Percentiles rank a stretch among this genome's conserved stretches.
Conservation (phyloP, 257 asterid species). For the Cinchona pubescens region DNA sequence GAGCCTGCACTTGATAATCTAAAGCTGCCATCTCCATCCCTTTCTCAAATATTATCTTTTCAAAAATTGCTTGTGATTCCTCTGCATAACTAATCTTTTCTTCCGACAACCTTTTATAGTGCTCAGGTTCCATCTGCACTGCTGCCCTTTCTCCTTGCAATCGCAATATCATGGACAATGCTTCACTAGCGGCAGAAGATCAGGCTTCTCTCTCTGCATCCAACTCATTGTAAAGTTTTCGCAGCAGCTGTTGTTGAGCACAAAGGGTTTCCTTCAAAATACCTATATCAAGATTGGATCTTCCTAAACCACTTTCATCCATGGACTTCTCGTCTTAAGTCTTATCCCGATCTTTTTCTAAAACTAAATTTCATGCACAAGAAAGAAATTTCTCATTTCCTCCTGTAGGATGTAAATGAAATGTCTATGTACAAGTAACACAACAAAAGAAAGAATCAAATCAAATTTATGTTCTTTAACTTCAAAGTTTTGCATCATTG, state of each 20-base stretch:
- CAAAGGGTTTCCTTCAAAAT: constrained; percentile 61
- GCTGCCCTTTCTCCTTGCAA: constrained; percentile 90
- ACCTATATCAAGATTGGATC: constrained; percentile 43
- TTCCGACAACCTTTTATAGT: constrained; percentile 78
- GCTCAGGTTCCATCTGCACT: constrained; percentile 85
- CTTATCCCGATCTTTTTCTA: background rate
- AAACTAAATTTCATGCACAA: background rate
- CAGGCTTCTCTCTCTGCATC: constrained; percentile 94
- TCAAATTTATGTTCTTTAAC: background rate
- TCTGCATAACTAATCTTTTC: constrained; percentile 84
- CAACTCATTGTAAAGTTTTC: constrained; percentile 68
- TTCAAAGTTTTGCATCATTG: background rate
- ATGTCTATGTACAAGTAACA: background rate
- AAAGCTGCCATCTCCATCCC: constrained; percentile 85
- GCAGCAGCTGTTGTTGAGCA: constrained; percentile 74
- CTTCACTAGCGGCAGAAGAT: constrained; percentile 77
- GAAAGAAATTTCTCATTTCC: background rate
- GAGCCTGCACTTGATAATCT: constrained; percentile 74
- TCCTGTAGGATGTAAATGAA: background rate
- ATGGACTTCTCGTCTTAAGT: constrained; percentile 22
- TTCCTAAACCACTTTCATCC: constrained; percentile 41
- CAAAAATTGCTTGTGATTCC: constrained; percentile 71
- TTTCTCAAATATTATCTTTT: constrained; percentile 73
- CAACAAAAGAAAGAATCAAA: background rate
- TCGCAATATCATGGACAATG: constrained; percentile 71